These are phyloP conservation scores for Acer saccharum DNA, from an alignment of 345 rosid species.

Conservation along the genomic window DNA sequence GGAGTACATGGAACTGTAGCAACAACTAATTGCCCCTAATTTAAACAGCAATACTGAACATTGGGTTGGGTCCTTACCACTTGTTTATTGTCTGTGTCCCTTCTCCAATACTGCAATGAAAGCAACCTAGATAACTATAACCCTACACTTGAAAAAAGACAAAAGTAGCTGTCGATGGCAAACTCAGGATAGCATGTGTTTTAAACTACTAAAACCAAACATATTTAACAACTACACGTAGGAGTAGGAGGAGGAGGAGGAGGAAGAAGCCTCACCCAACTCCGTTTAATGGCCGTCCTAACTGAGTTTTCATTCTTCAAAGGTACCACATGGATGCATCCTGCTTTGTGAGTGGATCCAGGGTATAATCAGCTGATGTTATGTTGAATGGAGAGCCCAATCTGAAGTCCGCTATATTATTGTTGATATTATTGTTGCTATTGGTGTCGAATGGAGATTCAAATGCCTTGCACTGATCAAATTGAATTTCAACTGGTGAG, in stretches of 20 bases:
- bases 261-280: too few relatives aligned
- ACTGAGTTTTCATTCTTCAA: slow-evolving; percentile 10
- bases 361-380: slow-evolving; percentile 22
- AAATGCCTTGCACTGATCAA: slow-evolving; percentile 39
- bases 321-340: slow-evolving; percentile 36
- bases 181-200: slow-evolving; percentile 11
- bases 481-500: slow-evolving; percentile 26
- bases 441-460: slow-evolving; percentile 36
- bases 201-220: slow-evolving; percentile 23
- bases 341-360: slow-evolving; percentile 37
- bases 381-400: slow-evolving; percentile 43
- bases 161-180: not conserved
- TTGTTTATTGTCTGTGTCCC: slow-evolving; percentile 20
- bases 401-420: slow-evolving; percentile 15
- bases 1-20: slow-evolving; percentile 9
- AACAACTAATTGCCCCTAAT: not conserved
- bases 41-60: slow-evolving; percentile 15
- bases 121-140: slow-evolving; percentile 17
- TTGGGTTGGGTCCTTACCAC: slow-evolving; percentile 3
- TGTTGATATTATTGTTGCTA: not conserved
- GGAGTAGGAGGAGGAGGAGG: not conserved
- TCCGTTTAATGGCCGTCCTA: not conserved
- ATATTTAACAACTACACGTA: slow-evolving; percentile 1
- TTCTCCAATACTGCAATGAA: slow-evolving; percentile 20
- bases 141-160: slow-evolving; percentile 7